phyloP scores from a whole-genome alignment of 176 grass and related monocot species.

The Zea luxurians region DNA sequence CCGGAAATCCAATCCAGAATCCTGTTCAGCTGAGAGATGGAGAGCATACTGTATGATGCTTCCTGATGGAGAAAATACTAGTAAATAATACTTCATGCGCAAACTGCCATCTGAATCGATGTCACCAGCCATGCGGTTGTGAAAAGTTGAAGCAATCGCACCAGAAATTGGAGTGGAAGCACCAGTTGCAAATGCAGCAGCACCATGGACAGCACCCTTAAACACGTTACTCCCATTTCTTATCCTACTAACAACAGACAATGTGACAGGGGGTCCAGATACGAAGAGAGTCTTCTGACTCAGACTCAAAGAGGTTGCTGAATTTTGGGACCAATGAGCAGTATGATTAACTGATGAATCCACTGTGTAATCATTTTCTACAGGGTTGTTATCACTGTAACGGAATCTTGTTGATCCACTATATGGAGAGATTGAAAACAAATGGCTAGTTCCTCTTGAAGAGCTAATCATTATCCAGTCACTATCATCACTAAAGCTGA shows the following conservation, averaged over 20 bases:
- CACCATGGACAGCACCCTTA: conserved; percentile 72
- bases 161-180: conserved; percentile 57
- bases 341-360: conserved; percentile 45
- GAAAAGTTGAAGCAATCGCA: conserved; percentile 78
- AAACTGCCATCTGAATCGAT: conserved; percentile 42
- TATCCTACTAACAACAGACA: conserved; percentile 91
- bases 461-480: conserved; percentile 99
- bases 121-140: conserved; percentile 57
- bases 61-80: conserved; percentile 87
- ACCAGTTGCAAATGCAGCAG: conserved; percentile 68
- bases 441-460: conserved; percentile 86
- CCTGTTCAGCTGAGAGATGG: conserved; percentile 47
- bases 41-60: conserved; percentile 91
- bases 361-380: conserved; percentile 48
- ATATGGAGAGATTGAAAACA: conserved; percentile 81
- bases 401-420: conserved; percentile 56
- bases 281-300: conserved; percentile 59
- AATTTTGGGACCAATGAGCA: conserved; percentile 43
- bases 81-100: conserved; percentile 62
- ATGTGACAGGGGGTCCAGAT: conserved; percentile 59
- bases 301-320: conserved; percentile 48
- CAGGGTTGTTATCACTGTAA: conserved; percentile 45
- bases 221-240: conserved; percentile 77
- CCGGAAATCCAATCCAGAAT: conserved; percentile 49
- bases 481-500: conserved; percentile 96